phyloP scores from a whole-genome alignment of 2,329 filamentous ascomycete genomes.

The Arthroderma uncinatum region DNA sequence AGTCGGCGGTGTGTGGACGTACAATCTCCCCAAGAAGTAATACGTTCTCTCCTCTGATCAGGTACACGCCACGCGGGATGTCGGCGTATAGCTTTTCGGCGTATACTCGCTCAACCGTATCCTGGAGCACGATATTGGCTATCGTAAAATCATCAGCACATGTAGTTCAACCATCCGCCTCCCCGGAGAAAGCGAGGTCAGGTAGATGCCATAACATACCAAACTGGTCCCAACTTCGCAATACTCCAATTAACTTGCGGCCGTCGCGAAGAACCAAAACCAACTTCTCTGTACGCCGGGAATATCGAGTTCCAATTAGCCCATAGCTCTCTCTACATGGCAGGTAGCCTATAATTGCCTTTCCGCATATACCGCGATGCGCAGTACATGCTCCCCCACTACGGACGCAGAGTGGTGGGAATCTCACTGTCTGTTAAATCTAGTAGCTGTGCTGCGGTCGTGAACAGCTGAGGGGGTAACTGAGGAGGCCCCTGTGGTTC shows the following conservation, averaged over 20 bases:
- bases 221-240: constrained; percentile 96
- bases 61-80: constrained; percentile 71
- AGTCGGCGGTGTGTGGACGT: constrained; percentile 18
- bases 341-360: neutral
- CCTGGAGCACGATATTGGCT: constrained; percentile 93
- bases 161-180: neutral
- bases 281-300: constrained; percentile 63
- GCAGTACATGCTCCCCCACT: neutral
- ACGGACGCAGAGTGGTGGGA: neutral
- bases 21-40: constrained; percentile 82
- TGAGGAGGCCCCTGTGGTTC: constrained; percentile 31
- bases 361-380: neutral
- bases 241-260: constrained; percentile 80
- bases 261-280: constrained; percentile 85
- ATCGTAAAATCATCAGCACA: neutral
- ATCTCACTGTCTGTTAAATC: constrained; percentile 86
- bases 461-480: constrained; percentile 82
- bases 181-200: neutral
- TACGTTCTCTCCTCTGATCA: constrained; percentile 96
- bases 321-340: neutral
- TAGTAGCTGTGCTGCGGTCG: constrained; percentile 86
- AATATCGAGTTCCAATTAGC: neutral
- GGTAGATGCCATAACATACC: constrained; percentile 47
- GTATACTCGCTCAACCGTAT: constrained; percentile 82
- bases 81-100: constrained; percentile 67